phyloP scores from a whole-genome alignment of 2,329 filamentous ascomycete genomes.

The Chaetomiaceae sp. region DNA sequence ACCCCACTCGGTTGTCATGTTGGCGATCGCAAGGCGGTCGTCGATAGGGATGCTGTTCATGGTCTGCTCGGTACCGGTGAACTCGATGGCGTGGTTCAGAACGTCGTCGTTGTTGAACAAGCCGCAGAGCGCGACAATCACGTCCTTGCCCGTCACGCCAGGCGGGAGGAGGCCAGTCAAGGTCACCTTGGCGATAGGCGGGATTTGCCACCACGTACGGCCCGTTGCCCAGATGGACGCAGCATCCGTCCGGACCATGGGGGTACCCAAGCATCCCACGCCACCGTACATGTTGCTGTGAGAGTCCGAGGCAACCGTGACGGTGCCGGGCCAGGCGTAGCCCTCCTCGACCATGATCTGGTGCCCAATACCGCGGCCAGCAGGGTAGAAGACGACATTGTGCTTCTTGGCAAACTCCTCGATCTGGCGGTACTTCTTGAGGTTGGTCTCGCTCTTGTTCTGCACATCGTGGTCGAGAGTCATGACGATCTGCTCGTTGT shows the following conservation, averaged over 20 bases:
- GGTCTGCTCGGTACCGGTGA: constrained; percentile 74
- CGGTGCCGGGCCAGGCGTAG: constrained; percentile 75
- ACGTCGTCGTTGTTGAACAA: constrained; percentile 85
- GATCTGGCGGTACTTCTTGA: constrained; percentile 79
- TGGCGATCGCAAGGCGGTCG: constrained; percentile 63
- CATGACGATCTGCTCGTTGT: constrained; percentile 72
- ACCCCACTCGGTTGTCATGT: constrained; percentile 77
- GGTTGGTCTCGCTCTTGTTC: constrained; percentile 70
- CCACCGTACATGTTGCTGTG: constrained; percentile 84
- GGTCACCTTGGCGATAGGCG: constrained; percentile 75
- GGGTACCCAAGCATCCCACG: constrained; percentile 69
- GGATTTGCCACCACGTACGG: constrained; percentile 81
- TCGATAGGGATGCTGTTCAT: constrained; percentile 65
- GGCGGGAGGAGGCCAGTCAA: constrained; percentile 69
- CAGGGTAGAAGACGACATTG: constrained; percentile 48
- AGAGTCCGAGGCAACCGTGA: constrained; percentile 72
- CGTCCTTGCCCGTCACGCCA: constrained; percentile 88
- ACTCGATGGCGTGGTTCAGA: constrained; percentile 86
- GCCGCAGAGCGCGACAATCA: constrained; percentile 83
- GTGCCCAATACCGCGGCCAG: constrained; percentile 79
- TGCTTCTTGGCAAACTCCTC: constrained; percentile 76
- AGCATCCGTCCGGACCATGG: constrained; percentile 83
- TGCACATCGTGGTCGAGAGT: constrained; percentile 86
- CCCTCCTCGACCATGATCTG: constrained; percentile 90
- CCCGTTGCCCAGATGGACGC: constrained; percentile 81